phyloP scores from a whole-genome alignment of 2,329 filamentous ascomycete genomes.

The Zalaria sp. region DNA sequence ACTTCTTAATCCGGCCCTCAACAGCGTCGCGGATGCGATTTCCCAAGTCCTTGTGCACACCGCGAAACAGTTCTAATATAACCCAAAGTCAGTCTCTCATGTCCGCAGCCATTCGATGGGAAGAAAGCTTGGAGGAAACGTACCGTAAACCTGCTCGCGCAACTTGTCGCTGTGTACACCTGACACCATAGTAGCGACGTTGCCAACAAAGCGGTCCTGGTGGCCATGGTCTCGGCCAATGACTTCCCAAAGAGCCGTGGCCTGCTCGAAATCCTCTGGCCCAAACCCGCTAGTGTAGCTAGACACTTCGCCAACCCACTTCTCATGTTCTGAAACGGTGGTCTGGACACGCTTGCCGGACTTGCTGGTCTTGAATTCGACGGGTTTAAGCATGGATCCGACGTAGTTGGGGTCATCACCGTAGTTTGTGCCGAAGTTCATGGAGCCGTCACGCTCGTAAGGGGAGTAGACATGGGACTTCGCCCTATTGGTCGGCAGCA shows the following conservation, averaged over 20 bases:
- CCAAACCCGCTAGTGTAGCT: slow-evolving; percentile 21
- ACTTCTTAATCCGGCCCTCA: no score
- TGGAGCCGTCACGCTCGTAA: slow-evolving; percentile 26
- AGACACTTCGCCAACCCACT: slow-evolving; percentile 13
- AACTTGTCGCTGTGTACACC: no score
- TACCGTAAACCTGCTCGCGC: no score
- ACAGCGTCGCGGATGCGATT: no score
- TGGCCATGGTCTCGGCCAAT: slow-evolving; percentile 4
- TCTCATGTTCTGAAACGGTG: slow-evolving; percentile 6
- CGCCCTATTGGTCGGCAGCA: slow-evolving; percentile 14
- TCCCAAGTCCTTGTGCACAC: no score
- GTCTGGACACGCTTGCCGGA: slow-evolving; percentile 6
- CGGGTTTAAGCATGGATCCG: neutral
- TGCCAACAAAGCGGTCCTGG: no score
- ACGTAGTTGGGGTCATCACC: slow-evolving; percentile 32
- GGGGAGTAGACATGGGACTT: slow-evolving; percentile 8
- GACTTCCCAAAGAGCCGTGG: slow-evolving; percentile 31
- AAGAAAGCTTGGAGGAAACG: no score
- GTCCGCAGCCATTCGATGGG: no score
- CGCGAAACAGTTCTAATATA: no score
- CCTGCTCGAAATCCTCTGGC: slow-evolving; percentile 37
- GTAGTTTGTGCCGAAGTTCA: slow-evolving; percentile 28
- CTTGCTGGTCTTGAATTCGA: slow-evolving; percentile 9
- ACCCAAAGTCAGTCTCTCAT: no score
- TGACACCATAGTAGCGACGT: no score